A percentile compares a stretch with the other conserved stretches of the same genome.
Evolutionary conservation across 345 rosid species (phyloP).

Genomic region (Excoecaria cochinchinensis): DNA sequence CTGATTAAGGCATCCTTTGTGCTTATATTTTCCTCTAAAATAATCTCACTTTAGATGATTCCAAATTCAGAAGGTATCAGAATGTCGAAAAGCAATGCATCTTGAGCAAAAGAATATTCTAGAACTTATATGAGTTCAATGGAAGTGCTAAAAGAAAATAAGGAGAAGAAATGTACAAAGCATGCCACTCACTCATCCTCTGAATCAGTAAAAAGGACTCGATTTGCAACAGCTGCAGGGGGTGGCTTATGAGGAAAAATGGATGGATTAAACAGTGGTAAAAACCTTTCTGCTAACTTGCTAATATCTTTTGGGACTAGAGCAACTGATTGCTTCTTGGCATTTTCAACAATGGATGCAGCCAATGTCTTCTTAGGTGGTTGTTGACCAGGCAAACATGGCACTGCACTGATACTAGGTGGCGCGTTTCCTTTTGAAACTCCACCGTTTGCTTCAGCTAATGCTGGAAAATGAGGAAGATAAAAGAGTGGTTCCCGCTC

Average conservation of each 20-base stretch:
- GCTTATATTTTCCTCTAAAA: neutral
- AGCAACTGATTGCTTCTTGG: conserved; percentile 81
- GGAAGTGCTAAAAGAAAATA: neutral
- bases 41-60: neutral
- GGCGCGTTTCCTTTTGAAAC: conserved; percentile 30
- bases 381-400: conserved; percentile 46
- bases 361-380: conserved; percentile 76
- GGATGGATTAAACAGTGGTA: conserved; percentile 60
- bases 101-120: neutral
- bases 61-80: neutral
- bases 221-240: conserved; percentile 58
- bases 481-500: conserved; percentile 76
- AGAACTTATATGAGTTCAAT: neutral
- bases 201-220: conserved; percentile 88
- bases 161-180: conserved; percentile 1
- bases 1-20: neutral
- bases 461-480: conserved; percentile 38
- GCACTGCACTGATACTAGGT: conserved; percentile 25
- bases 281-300: conserved; percentile 62
- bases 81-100: neutral
- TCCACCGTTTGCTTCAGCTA: conserved; percentile 41
- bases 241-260: conserved; percentile 94
- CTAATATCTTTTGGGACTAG: conserved; percentile 79
- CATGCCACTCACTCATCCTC: conserved; percentile 83
- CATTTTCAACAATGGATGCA: conserved; percentile 75